Conservation (phyloP, 768 basidiomycete species). For the Cyathus striatus region DNA sequence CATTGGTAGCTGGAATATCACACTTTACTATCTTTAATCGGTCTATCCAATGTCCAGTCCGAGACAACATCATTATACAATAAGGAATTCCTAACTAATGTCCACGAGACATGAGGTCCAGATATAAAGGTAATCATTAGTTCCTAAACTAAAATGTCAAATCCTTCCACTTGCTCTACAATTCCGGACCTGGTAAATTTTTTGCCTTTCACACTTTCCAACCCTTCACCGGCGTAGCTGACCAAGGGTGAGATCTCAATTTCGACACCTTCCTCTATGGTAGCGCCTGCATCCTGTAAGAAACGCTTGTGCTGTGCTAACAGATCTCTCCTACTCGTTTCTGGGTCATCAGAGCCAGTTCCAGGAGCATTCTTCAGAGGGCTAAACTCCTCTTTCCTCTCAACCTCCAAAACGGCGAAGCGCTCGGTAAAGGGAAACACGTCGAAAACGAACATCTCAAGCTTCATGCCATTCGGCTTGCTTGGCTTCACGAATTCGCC, state of each 20-base stretch:
- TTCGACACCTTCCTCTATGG: constrained; percentile 66
- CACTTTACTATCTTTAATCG: too few relatives aligned
- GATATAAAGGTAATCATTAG: too few relatives aligned
- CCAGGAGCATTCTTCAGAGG: constrained; percentile 98
- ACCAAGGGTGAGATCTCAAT: constrained; percentile 89
- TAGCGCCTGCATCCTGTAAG: constrained; percentile 75
- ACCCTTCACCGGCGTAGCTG: constrained; percentile 89
- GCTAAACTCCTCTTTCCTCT: constrained; percentile 87
- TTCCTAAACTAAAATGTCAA: constrained; percentile 58
- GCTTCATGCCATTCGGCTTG: constrained; percentile 98
- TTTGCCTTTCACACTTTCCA: constrained; percentile 75
- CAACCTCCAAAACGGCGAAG: constrained; percentile 87
- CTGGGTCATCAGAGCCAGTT: constrained; percentile 83
- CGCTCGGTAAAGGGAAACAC: constrained; percentile 88
- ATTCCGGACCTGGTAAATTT: constrained; percentile 71
- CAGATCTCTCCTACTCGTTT: constrained; percentile 86
- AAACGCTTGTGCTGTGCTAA: constrained; percentile 84
- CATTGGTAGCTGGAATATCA: neutral
- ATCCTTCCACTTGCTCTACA: constrained; percentile 59
- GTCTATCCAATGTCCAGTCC: too few relatives aligned
- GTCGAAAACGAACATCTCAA: constrained; percentile 98
- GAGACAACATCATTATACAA: too few relatives aligned
- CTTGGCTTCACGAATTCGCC: constrained; percentile 73
- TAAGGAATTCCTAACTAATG: too few relatives aligned
- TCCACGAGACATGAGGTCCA: too few relatives aligned